Conservation (phyloP, 306 rosid species). For the Hippophae gyantsensis region DNA sequence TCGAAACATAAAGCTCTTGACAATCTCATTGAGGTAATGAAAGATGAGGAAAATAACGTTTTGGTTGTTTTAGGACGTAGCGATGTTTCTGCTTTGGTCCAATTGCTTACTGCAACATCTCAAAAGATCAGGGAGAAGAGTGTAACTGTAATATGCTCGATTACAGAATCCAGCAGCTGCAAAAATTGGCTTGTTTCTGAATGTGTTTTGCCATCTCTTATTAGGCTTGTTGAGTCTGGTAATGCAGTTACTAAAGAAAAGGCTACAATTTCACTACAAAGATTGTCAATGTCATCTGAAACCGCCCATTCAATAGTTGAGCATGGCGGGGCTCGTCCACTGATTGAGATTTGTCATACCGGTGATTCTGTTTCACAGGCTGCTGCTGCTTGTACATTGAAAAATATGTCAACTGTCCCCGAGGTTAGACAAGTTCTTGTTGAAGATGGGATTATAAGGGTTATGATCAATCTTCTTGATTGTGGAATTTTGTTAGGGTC, state of each 20-base stretch:
- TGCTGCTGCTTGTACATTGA: slow-evolving; percentile 70
- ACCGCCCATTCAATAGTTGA: slow-evolving; percentile 72
- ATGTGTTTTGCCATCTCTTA: slow-evolving; percentile 79
- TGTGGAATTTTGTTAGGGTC: slow-evolving; percentile 68
- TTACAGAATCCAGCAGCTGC: slow-evolving; percentile 59
- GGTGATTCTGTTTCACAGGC: slow-evolving; percentile 79
- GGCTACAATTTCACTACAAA: slow-evolving; percentile 69
- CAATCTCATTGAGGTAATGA: slow-evolving; percentile 57
- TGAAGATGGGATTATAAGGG: slow-evolving; percentile 69
- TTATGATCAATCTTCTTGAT: slow-evolving; percentile 59
- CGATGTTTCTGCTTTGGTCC: slow-evolving; percentile 68
- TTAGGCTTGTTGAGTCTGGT: slow-evolving; percentile 80
- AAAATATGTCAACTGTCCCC: slow-evolving; percentile 61
- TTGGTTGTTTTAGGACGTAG: slow-evolving; percentile 60
- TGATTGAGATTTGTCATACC: slow-evolving; percentile 55
- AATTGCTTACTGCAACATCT: slow-evolving; percentile 77
- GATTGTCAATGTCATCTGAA: slow-evolving; percentile 60
- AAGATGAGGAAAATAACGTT: slow-evolving; percentile 73
- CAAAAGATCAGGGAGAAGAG: slow-evolving; percentile 69
- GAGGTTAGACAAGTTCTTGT: slow-evolving; percentile 70
- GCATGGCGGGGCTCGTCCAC: slow-evolving; percentile 67
- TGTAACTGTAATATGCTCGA: slow-evolving; percentile 49
- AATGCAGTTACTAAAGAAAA: slow-evolving; percentile 65
- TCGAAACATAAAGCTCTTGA: slow-evolving; percentile 77
- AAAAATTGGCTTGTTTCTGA: slow-evolving; percentile 78